Evolutionary conservation across 805 yeast genomes (phyloP).

Genomic region (Zygosaccharomyces siamensis): DNA sequence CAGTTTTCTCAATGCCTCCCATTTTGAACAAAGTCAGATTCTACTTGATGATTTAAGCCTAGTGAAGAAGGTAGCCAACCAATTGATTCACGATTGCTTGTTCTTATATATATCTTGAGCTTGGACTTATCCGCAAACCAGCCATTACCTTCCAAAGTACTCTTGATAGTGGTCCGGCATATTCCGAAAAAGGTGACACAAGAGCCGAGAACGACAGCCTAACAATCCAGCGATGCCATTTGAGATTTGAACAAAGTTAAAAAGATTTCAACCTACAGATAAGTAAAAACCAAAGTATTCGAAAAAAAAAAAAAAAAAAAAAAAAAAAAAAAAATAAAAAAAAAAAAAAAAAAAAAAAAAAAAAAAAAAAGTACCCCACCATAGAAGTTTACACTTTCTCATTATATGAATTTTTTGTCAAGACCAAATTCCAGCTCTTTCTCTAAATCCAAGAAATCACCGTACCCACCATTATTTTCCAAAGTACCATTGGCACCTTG

Average conservation of each 20-base stretch:
- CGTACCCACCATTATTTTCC: conserved; percentile 22
- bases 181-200: background rate
- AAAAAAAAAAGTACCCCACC: background rate
- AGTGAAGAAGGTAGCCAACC: background rate
- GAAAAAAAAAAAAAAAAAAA: background rate
- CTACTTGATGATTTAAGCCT: background rate
- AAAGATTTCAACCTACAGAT: no score
- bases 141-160: background rate
- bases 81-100: background rate
- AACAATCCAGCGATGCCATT: background rate
- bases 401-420: conserved; percentile 43
- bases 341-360: background rate
- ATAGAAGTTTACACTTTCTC: background rate
- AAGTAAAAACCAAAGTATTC: no score
- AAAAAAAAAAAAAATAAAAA: background rate
- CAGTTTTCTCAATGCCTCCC: background rate
- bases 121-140: background rate
- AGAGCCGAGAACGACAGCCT: background rate
- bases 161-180: background rate
- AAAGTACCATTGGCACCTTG: conserved; percentile 9
- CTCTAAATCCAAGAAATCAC: conserved; percentile 46
- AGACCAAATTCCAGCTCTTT: conserved; percentile 64
- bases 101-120: background rate
- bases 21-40: background rate
- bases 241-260: no score